These are phyloP conservation scores for Pterula multifida DNA, from an alignment of 1,284 basidiomycete species.

Conservation along the genomic window DNA sequence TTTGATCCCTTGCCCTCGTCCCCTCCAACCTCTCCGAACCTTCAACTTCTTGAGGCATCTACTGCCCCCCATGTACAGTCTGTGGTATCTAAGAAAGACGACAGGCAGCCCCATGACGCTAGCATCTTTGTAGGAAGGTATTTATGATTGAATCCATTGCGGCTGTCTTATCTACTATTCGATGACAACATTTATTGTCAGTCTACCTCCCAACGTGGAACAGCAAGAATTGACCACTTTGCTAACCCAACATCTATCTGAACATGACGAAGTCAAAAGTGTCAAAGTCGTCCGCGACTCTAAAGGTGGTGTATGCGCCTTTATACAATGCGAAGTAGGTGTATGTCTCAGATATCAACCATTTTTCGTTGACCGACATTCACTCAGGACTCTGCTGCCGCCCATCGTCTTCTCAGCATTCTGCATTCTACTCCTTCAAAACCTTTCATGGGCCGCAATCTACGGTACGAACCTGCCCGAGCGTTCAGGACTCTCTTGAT, in stretches of 20 bases:
- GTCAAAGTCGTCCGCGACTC: slow-evolving; percentile 68
- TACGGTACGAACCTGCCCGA: slow-evolving; percentile 68
- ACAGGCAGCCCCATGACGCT: slow-evolving; percentile 52
- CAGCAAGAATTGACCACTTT: slow-evolving; percentile 43
- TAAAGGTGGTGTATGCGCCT: slow-evolving; percentile 66
- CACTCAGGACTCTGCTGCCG: slow-evolving; percentile 41
- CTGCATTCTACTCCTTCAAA: slow-evolving; percentile 41
- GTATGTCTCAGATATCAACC: slow-evolving; percentile 7
- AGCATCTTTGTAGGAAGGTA: slow-evolving; percentile 76
- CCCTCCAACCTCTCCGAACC: slow-evolving; percentile 14
- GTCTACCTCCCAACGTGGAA: slow-evolving; percentile 58
- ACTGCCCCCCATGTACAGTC: slow-evolving; percentile 12
- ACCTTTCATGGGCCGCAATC: slow-evolving; percentile 52
- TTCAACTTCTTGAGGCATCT: slow-evolving; percentile 12
- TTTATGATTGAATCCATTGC: slow-evolving; percentile 9
- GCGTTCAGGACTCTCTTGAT: slow-evolving; percentile 62
- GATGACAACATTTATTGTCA: slow-evolving; percentile 23
- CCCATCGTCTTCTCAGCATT: slow-evolving; percentile 45
- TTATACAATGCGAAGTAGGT: slow-evolving; percentile 68
- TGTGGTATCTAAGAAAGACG: slow-evolving; percentile 20
- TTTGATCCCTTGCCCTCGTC: slow-evolving; percentile 39
- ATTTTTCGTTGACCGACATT: slow-evolving; percentile 11
- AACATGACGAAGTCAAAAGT: slow-evolving; percentile 46
- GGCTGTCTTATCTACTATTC: slow-evolving; percentile 2
- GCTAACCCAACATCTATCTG: slow-evolving; percentile 51